phyloP scores from a whole-genome alignment of 768 basidiomycete species.

The Leccinellum rugosiceps region DNA sequence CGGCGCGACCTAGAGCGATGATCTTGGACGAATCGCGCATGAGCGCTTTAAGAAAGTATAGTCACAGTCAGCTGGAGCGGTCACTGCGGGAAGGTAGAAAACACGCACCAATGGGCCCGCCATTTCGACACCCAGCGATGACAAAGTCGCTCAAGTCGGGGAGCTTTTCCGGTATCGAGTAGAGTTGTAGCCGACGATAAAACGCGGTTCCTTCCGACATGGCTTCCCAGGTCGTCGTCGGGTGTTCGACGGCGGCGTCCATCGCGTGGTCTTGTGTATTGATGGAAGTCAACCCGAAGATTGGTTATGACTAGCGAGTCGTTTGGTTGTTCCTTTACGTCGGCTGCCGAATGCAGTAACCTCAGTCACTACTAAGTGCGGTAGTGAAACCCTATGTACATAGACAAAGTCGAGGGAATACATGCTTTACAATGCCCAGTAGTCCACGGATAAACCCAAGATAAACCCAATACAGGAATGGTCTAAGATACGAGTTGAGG shows the following conservation, averaged over 20 bases:
- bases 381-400: not conserved
- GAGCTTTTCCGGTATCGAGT: constrained; percentile 75
- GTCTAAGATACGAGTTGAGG: constrained; percentile 1
- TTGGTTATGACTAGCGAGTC: not conserved
- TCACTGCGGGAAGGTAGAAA: not conserved
- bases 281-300: not conserved
- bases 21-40: constrained; percentile 85
- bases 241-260: constrained; percentile 56
- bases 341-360: constrained; percentile 1
- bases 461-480: not conserved
- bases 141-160: constrained; percentile 78
- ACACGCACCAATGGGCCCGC: constrained; percentile 80
- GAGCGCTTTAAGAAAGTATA: constrained; percentile 51
- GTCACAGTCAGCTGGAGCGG: not conserved
- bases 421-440: constrained; percentile 7
- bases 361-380: too few species aligned
- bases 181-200: constrained; percentile 82
- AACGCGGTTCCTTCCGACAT: constrained; percentile 87
- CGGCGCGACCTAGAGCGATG: constrained; percentile 61
- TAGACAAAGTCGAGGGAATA: not conserved
- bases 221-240: constrained; percentile 84
- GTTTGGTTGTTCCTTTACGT: not conserved
- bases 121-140: constrained; percentile 77
- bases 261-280: constrained; percentile 10
- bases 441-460: not conserved